Percentiles rank a stretch among this genome's conserved stretches.
Evolutionary conservation across 202 grass and related monocot genomes (phyloP).

Genomic region (Cymbopogon flexuosus): DNA sequence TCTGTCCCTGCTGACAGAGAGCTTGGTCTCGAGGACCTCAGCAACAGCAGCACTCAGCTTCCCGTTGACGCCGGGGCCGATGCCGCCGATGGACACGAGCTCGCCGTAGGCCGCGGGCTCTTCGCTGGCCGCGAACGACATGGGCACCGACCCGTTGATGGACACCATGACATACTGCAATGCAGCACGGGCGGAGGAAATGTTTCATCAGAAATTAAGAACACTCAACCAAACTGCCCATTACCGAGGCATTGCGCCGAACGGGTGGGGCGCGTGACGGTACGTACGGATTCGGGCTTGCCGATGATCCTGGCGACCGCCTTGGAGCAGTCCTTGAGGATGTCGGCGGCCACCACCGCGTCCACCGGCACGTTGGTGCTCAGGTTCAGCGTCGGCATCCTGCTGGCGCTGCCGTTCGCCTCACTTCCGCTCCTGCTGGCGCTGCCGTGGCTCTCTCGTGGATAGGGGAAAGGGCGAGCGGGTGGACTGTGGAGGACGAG

Average conservation of each 20-base stretch:
- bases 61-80: slow-evolving; percentile 65
- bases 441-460: neutral
- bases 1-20: slow-evolving; percentile 57
- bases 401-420: neutral
- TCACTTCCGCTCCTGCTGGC: too few species aligned
- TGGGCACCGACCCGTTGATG: slow-evolving; percentile 65
- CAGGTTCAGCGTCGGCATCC: slow-evolving; percentile 75
- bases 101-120: slow-evolving; percentile 77
- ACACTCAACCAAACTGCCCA: neutral
- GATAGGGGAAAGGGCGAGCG: neutral
- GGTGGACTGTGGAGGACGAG: neutral
- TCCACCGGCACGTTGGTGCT: slow-evolving; percentile 88
- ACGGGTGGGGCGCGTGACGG: neutral
- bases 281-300: slow-evolving; percentile 86
- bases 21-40: slow-evolving; percentile 74
- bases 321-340: slow-evolving; percentile 75
- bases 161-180: slow-evolving; percentile 81
- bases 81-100: slow-evolving; percentile 71
- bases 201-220: too few species aligned
- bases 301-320: slow-evolving; percentile 77
- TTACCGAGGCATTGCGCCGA: slow-evolving; percentile 46
- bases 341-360: slow-evolving; percentile 76
- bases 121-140: slow-evolving; percentile 73
- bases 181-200: neutral
- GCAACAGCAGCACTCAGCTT: slow-evolving; percentile 71